Percentiles rank a stretch among this genome's conserved stretches.
These are phyloP conservation scores for Hemileccinum impolitum DNA, from an alignment of 768 basidiomycete genomes.

Conservation along the genomic window DNA sequence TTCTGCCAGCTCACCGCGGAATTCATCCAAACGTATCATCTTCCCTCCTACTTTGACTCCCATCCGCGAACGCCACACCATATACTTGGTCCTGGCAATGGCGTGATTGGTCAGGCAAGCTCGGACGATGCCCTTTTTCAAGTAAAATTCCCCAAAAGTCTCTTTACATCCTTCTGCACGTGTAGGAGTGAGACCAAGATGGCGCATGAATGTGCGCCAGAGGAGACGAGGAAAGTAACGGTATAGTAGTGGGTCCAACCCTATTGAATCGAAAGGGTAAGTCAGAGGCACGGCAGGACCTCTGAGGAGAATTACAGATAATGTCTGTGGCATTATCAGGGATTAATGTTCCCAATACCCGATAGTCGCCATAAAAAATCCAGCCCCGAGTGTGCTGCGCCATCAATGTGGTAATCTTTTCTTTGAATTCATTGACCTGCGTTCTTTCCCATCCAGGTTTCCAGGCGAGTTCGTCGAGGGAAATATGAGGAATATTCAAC, in stretches of 20 bases:
- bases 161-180: slow-evolving; percentile 54
- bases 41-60: slow-evolving; percentile 30
- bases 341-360: slow-evolving; percentile 30
- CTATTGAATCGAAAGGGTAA: slow-evolving; percentile 30
- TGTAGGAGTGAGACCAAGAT: slow-evolving; percentile 31
- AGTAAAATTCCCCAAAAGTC: slow-evolving; percentile 38
- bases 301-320: slow-evolving; percentile 41
- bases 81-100: slow-evolving; percentile 11
- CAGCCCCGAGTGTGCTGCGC: slow-evolving; percentile 39
- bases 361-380: slow-evolving; percentile 53
- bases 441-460: slow-evolving; percentile 44
- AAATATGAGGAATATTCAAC: slow-evolving; percentile 43
- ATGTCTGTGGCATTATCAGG: slow-evolving; percentile 44
- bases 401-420: slow-evolving; percentile 19
- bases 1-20: slow-evolving; percentile 38
- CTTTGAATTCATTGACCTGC: slow-evolving; percentile 26
- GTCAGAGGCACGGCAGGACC: background rate
- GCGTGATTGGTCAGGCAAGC: slow-evolving; percentile 46
- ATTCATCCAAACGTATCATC: slow-evolving; percentile 53
- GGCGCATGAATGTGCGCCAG: slow-evolving; percentile 48
- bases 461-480: slow-evolving; percentile 49
- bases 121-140: slow-evolving; percentile 48
- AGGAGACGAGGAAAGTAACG: slow-evolving; percentile 60
- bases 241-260: slow-evolving; percentile 64
- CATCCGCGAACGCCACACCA: slow-evolving; percentile 15